These are phyloP conservation scores for Lentinus polychrous DNA, from an alignment of 1,284 basidiomycete genomes.

Conservation along the genomic window DNA sequence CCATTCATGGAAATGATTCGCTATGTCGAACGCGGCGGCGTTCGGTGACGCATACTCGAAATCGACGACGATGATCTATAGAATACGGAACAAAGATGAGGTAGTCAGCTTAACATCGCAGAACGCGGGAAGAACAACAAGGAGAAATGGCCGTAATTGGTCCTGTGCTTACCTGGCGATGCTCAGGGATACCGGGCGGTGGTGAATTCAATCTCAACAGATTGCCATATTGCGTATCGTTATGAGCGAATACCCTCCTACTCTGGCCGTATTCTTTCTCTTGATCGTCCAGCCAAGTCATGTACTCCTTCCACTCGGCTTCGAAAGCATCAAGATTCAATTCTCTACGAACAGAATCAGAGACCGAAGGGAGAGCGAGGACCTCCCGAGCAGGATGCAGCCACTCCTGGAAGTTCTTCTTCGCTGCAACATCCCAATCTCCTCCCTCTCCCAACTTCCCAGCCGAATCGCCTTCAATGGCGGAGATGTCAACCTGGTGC, in stretches of 20 bases:
- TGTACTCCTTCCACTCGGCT: conserved; percentile 59
- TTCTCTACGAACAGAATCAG: conserved; percentile 33
- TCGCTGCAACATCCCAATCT: conserved; percentile 50
- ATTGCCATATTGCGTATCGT: conserved; percentile 93
- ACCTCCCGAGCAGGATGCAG: conserved; percentile 56
- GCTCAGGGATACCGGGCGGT: conserved; percentile 48
- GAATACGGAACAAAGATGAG: conserved; percentile 7
- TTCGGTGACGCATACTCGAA: conserved; percentile 93
- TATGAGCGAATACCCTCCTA: conserved; percentile 76
- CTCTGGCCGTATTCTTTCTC: conserved; percentile 50
- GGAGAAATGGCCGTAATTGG: conserved; percentile 9
- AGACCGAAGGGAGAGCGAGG: conserved; percentile 44
- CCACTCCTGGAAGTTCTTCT: conserved; percentile 62
- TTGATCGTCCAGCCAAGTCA: conserved; percentile 59
- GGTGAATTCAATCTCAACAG: conserved; percentile 65
- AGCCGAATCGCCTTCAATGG: conserved; percentile 36
- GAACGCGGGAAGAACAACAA: neutral
- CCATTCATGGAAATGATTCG: conserved; percentile 97
- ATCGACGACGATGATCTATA: conserved; percentile 89
- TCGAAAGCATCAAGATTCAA: conserved; percentile 63
- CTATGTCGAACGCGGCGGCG: conserved; percentile 87
- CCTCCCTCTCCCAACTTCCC: conserved; percentile 44
- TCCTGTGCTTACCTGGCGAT: conserved; percentile 50
- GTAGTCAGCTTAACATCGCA: conserved; percentile 1
- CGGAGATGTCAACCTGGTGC: conserved; percentile 79